phyloP scores from a whole-genome alignment of 2,329 filamentous ascomycete species.

The Cryphonectria carpinicola region DNA sequence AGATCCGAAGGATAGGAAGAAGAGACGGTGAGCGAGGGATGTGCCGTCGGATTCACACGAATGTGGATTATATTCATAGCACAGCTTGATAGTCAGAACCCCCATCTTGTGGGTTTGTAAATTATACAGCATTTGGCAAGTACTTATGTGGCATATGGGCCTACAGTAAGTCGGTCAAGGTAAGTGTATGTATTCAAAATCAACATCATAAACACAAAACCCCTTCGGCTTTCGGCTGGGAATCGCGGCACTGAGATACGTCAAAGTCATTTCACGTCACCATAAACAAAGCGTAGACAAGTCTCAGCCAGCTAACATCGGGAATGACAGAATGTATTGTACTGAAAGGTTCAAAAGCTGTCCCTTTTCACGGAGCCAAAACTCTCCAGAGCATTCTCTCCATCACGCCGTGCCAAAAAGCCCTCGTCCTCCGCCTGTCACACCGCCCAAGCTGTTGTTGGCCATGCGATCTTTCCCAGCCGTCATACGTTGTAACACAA shows the following conservation, averaged over 20 bases:
- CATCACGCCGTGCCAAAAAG: slow-evolving; percentile 41
- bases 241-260: not conserved
- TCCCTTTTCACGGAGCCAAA: not conserved
- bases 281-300: not conserved
- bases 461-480: not conserved
- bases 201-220: not conserved
- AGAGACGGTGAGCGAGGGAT: slow-evolving; percentile 16
- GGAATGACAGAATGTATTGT: not conserved
- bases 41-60: not conserved
- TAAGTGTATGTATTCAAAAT: not conserved
- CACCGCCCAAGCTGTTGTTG: not conserved
- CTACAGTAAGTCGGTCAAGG: not conserved
- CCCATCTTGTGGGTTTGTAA: not conserved
- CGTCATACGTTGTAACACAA: not conserved
- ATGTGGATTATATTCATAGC: not conserved
- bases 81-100: not conserved
- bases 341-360: not conserved
- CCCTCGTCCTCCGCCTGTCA: slow-evolving; percentile 34
- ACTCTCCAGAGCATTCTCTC: slow-evolving; percentile 37
- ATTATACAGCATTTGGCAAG: not conserved
- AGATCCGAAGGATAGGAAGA: slow-evolving; percentile 25
- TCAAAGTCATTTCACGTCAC: no score
- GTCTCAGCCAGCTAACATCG: not conserved
- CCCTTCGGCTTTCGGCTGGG: no score
- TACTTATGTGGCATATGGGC: not conserved